A percentile compares a stretch with the other conserved stretches of the same genome.
These are phyloP conservation scores for Selaginella moellendorffii DNA, from an alignment of 75 land plant genomes.

Conservation along the genomic window DNA sequence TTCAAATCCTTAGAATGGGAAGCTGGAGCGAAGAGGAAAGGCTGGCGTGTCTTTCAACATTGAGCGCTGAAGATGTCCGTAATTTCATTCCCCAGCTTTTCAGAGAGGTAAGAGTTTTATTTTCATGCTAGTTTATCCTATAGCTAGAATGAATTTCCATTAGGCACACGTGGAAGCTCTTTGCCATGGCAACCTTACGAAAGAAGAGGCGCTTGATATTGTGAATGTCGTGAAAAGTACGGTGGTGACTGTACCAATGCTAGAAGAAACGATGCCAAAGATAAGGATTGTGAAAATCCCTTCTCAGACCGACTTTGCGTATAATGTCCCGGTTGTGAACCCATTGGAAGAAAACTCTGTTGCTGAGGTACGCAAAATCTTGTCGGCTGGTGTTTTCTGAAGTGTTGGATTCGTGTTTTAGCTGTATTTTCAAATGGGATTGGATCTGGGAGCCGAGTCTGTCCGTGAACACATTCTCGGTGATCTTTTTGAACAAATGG, in stretches of 20 bases:
- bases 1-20: slow-evolving; percentile 56
- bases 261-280: slow-evolving; percentile 37
- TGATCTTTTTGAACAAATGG: slow-evolving; percentile 74
- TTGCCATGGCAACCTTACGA: slow-evolving; percentile 76
- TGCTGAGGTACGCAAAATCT: slow-evolving; percentile 49
- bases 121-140: no score
- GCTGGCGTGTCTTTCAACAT: slow-evolving; percentile 23
- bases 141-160: no score
- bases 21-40: slow-evolving; percentile 80
- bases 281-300: slow-evolving; percentile 62
- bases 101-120: slow-evolving; percentile 47
- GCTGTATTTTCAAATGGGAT: slow-evolving; percentile 91
- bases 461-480: slow-evolving; percentile 36
- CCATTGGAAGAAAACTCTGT: slow-evolving; percentile 73
- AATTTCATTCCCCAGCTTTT: slow-evolving; percentile 47
- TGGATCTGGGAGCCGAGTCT: slow-evolving; percentile 35
- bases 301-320: slow-evolving; percentile 30
- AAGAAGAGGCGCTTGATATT: slow-evolving; percentile 51
- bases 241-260: slow-evolving; percentile 36
- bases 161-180: slow-evolving; percentile 84
- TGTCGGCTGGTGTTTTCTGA: neutral
- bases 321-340: slow-evolving; percentile 58
- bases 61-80: slow-evolving; percentile 41
- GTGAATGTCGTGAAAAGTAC: slow-evolving; percentile 42
- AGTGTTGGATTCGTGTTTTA: slow-evolving; percentile 26